Evolutionary conservation across 73 alveolate genomes (phyloP), one percentile per base, ranked within the genome.

Genomic region (Uronychia setigera): DNA sequence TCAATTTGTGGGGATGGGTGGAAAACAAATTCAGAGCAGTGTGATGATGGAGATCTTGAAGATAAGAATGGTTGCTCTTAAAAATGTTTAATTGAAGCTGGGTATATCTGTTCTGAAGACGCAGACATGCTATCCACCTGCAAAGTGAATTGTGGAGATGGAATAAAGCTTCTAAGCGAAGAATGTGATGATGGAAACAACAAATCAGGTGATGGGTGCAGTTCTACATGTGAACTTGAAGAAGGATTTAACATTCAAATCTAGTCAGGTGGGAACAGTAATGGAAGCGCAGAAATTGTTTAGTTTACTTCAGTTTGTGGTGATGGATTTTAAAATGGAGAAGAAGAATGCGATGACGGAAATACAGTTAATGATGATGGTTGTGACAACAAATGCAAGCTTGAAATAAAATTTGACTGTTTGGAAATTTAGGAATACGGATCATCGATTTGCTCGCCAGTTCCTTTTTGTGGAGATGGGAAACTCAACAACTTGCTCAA

Each of bases 311-410:
- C 67, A 19, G 60, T 31, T 30, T 80, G 87, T 58, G 87, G 87
- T 1, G 60, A 80, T 80, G 87, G 87, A 32, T 19, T 1, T 35
- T 26, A 11, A 1, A 9, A n/a, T 1, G 74, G 81, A 26, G 27
- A 60, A n/a, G 75, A 60, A 29, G n/a, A 74, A 28, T 92, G 97
- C 57, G 97, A 92, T 29, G 97, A 92, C 77, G 94, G 94, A 9
- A 92, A 92, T 57, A 84, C 84, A 33, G 33, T 34, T 0, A 83
- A 74, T 80, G 90, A 84, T 0, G 97, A 91, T 91, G 96, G 96
- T 27, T 91, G 96, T 57, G 78, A 59, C 76, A 26, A 74, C 1
- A 0, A 60, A 1, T 87, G 96, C 58, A 0, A 29, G 58, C 33
- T 89, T 1, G 94, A 89, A 46, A 32, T 59, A 9, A 86, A 80